Base-by-base conservation (phyloP, 1,139 yeast species). In the Magnusiomyces tetraspermus region DNA sequence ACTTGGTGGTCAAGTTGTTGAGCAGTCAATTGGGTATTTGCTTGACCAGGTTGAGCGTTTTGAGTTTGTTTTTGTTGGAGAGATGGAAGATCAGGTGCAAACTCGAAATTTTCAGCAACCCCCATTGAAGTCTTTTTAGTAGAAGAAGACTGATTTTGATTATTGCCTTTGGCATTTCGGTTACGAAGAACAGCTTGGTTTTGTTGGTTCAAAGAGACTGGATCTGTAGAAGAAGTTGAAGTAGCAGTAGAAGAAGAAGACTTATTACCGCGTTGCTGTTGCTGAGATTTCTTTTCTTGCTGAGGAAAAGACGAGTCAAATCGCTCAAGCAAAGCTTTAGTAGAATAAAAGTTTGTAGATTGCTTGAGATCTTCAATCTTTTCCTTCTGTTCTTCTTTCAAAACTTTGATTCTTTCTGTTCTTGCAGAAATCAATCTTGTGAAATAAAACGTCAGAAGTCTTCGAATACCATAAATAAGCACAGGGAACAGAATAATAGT, bases 341-440 rank as follows among this genome's bases (percentile, higher is more conserved):
- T 87, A 22, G 83, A 77, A 61, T 84, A 79, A 67, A 82, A 92
- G 61, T 86, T 85, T 23, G 96, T 86, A 60, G 79, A 75, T 55
- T 80, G 79, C 68, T 90, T 90, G 68, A 90, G 73, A 55, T 85
- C 89, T 21, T 81, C 83, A 49, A 90, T 76, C 67, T 84, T 83
- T 31, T 71, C 73, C 55, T 74, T 71, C 58, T 85, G 95, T 53
- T 75, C 70, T 41, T 72, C 71, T 58, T 75, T 73, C 57, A 83
- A 69, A 8, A 61, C 57, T 51, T 70, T 69, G 55, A 78, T 64
- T 36, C 63, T 59, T 53, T 65, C 65, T 24, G 61, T 63, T 26
- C 60, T 62, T 11, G 60, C 52, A 22, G 53, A 47, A 15, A 52
- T 58, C 17, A 63, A 51, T 54, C 62, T 61, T 17, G 54, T 57